phyloP scores from a whole-genome alignment of 23 red algal species.

The Cyanidiococcus yangmingshanensis region DNA sequence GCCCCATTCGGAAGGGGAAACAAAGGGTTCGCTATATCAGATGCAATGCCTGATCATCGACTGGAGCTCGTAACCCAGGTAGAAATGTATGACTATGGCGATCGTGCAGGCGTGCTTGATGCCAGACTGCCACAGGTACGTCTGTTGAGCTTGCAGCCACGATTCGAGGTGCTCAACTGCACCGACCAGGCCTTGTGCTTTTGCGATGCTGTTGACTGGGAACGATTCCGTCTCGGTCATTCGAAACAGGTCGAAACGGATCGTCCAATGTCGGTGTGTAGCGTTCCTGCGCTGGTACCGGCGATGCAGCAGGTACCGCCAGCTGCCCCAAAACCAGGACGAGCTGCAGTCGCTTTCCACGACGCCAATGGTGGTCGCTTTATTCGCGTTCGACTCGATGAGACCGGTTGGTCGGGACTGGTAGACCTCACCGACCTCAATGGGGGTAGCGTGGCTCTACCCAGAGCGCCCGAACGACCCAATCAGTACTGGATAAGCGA shows the following conservation, averaged over 20 bases:
- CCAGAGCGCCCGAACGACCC: neutral
- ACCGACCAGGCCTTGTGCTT: neutral
- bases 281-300: neutral
- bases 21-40: neutral
- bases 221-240: neutral
- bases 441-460: neutral
- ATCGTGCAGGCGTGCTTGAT: neutral
- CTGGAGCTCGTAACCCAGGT: slow-evolving; percentile 15
- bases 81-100: neutral
- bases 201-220: slow-evolving; percentile 1
- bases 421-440: slow-evolving; percentile 6
- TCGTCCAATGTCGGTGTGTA: neutral
- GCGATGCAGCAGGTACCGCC: neutral
- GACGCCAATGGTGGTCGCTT: neutral
- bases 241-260: neutral
- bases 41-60: neutral
- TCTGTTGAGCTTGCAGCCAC: neutral
- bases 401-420: slow-evolving; percentile 16
- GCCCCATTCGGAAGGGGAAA: neutral
- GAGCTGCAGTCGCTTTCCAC: slow-evolving; percentile 1
- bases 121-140: neutral
- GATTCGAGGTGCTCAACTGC: neutral
- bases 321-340: neutral
- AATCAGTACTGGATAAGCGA: neutral
- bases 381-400: neutral